phyloP scores from a whole-genome alignment of 352 stramenopile species.

The Pythium phragmitis region DNA sequence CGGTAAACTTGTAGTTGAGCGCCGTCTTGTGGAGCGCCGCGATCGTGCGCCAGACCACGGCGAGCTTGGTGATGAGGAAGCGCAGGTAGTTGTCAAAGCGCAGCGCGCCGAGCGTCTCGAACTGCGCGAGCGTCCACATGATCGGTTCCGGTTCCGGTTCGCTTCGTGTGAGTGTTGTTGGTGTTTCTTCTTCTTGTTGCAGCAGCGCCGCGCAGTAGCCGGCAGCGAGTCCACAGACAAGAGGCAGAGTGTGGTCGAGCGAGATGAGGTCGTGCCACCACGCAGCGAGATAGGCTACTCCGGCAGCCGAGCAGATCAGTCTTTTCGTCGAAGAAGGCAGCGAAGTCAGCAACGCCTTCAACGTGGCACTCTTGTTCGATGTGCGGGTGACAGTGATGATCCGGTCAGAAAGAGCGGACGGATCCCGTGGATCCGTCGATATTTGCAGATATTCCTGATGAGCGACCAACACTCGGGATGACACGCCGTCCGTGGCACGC shows the following conservation, averaged over 20 bases:
- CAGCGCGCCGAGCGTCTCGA: slow-evolving; percentile 21
- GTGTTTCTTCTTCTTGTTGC: neutral
- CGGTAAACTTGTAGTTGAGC: slow-evolving; percentile 55
- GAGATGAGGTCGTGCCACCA: slow-evolving; percentile 1
- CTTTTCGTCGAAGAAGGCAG: slow-evolving; percentile 19
- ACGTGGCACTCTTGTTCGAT: slow-evolving; percentile 4
- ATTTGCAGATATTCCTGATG: slow-evolving; percentile 9
- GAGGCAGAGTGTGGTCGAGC: neutral
- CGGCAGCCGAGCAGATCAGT: slow-evolving; percentile 4
- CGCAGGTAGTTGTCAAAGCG: slow-evolving; percentile 21
- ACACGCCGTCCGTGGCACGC: neutral
- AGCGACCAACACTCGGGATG: slow-evolving; percentile 19
- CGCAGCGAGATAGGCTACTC: neutral
- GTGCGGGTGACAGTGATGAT: neutral
- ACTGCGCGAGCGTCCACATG: slow-evolving; percentile 22
- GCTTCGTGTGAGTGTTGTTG: neutral
- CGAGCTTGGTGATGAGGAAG: slow-evolving; percentile 23
- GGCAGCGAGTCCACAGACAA: slow-evolving; percentile 2
- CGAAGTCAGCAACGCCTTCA: slow-evolving; percentile 25
- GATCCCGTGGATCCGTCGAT: neutral
- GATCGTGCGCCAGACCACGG: slow-evolving; percentile 24
- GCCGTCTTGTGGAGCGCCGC: slow-evolving; percentile 40
- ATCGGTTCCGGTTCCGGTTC: slow-evolving; percentile 1
- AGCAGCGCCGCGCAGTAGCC: slow-evolving; percentile 4
- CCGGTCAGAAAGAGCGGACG: slow-evolving; percentile 7